Percentiles rank a stretch among this genome's conserved stretches.
Conservation (phyloP, 1,284 basidiomycete species). For the Phellinidium pouzarii region DNA sequence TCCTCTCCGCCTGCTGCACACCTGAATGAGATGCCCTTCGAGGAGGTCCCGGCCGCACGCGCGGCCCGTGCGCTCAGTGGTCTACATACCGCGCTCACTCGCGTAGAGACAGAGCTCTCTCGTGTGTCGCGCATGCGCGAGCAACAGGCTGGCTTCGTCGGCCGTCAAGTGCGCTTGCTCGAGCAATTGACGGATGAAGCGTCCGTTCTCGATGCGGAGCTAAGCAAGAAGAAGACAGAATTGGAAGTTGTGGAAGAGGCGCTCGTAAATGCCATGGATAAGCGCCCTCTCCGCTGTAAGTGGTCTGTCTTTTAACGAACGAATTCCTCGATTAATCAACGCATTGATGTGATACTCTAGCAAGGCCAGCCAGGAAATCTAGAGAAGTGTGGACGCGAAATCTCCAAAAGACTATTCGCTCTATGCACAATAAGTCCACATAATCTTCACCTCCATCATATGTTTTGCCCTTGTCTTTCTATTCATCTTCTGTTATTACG, state of each 20-base stretch:
- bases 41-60: constrained; percentile 1
- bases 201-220: background rate
- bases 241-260: background rate
- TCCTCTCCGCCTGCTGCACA: background rate
- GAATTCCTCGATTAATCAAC: background rate
- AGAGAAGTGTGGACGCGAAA: background rate
- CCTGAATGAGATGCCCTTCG: background rate
- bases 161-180: background rate
- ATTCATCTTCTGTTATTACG: too few relatives aligned
- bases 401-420: background rate
- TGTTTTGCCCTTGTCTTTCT: too few relatives aligned
- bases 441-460: too few relatives aligned
- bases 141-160: constrained; percentile 1
- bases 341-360: background rate
- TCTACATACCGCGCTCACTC: background rate
- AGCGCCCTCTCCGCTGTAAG: background rate
- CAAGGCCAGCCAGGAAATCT: background rate
- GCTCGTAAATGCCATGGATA: background rate
- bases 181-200: background rate
- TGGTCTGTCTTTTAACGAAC: too few relatives aligned
- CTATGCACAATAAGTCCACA: background rate
- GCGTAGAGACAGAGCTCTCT: background rate
- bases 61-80: background rate
- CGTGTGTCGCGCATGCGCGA: constrained; percentile 2
- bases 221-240: background rate